Conservation (phyloP, 2,329 filamentous ascomycete genomes). For the Berkeleyomyces rouxiae region DNA sequence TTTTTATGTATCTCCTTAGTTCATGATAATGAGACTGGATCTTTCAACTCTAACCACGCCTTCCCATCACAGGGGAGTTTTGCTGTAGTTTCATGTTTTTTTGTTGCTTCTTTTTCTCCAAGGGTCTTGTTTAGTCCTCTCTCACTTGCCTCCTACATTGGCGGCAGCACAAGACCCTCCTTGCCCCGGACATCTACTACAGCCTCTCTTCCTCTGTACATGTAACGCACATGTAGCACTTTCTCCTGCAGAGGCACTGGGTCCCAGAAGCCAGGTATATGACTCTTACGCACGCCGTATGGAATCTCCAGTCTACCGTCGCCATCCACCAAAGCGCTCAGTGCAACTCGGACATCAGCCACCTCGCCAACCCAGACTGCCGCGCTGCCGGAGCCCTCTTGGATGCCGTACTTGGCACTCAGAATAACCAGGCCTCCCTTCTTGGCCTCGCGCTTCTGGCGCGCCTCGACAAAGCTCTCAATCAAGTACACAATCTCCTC, state of each 20-base stretch:
- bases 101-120: background rate
- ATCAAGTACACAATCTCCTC: constrained; percentile 29
- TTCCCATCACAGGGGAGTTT: background rate
- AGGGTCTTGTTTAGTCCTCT: background rate
- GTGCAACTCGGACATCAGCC: constrained; percentile 32
- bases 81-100: background rate
- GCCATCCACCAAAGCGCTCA: constrained; percentile 29
- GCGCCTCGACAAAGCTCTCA: constrained; percentile 24
- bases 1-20: background rate
- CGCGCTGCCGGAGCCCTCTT: constrained; percentile 12
- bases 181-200: constrained; percentile 23
- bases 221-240: constrained; percentile 29
- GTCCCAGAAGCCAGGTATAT: constrained; percentile 35
- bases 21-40: constrained; percentile 5
- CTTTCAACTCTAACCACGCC: background rate
- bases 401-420: constrained; percentile 31
- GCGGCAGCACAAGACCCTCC: constrained; percentile 20
- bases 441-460: constrained; percentile 22
- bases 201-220: constrained; percentile 17
- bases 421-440: constrained; percentile 30
- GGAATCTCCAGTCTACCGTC: constrained; percentile 24
- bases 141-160: background rate
- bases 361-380: constrained; percentile 24
- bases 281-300: constrained; percentile 25
- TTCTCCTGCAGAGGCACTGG: constrained; percentile 29